Evolutionary conservation across 1,139 yeast genomes (phyloP).

Genomic region (Taphrina sp.): DNA sequence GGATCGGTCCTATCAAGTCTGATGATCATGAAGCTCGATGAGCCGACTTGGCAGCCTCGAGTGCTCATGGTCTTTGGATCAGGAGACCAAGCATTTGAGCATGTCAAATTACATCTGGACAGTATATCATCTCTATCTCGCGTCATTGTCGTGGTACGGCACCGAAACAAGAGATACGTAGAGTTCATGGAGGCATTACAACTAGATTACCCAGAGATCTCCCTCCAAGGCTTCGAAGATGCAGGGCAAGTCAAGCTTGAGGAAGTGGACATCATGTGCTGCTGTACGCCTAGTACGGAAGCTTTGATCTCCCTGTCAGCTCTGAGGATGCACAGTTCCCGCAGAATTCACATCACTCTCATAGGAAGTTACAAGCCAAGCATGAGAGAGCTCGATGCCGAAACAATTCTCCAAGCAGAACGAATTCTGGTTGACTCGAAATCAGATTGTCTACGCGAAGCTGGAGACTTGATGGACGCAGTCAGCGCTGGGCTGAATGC

Average conservation of each 20-base stretch:
- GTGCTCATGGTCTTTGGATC: not conserved
- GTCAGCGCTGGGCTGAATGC: not conserved
- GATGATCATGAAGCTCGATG: not conserved
- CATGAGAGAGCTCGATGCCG: not conserved
- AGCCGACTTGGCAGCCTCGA: not conserved
- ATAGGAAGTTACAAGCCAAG: constrained; percentile 1
- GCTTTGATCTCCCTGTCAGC: not conserved
- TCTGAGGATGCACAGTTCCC: no score
- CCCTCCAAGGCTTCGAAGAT: no score
- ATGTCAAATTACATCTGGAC: not conserved
- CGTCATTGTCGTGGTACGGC: no score
- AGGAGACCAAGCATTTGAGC: constrained; percentile 2
- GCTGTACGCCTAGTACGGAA: not conserved
- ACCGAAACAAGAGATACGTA: no score
- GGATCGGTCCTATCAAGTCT: not conserved
- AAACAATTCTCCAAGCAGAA: not conserved
- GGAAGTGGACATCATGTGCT: not conserved
- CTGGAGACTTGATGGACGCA: constrained; percentile 3
- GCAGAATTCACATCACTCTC: not conserved
- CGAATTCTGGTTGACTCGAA: not conserved
- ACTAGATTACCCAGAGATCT: no score
- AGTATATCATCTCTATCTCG: no score
- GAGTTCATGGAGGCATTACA: no score
- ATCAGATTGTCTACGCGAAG: not conserved
- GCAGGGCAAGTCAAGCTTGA: no score